These are phyloP conservation scores for Eutrema salsugineum DNA, from an alignment of 441 rosid species.

Conservation along the genomic window DNA sequence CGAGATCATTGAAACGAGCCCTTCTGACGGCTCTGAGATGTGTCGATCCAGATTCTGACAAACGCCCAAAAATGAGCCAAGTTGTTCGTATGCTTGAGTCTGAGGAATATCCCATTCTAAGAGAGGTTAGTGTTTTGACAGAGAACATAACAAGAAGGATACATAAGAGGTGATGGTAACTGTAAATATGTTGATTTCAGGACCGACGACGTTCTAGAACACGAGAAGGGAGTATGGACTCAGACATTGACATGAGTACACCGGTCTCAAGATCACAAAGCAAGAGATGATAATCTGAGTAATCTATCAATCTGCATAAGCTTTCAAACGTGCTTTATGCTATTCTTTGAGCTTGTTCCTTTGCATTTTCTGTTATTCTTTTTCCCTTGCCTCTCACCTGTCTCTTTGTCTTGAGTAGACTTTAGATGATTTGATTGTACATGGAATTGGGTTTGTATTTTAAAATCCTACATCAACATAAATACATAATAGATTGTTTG, in stretches of 20 bases:
- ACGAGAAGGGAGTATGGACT: conserved; percentile 63
- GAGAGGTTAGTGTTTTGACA: conserved; percentile 55
- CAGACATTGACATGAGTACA: conserved; percentile 70
- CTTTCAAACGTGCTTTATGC: background rate
- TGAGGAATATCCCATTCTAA: conserved; percentile 79
- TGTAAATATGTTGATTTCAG: conserved; percentile 35
- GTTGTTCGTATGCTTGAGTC: conserved; percentile 92
- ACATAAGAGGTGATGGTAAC: background rate
- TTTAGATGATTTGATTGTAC: background rate
- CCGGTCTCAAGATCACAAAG: conserved; percentile 57
- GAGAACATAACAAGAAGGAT: background rate
- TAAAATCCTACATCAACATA: background rate
- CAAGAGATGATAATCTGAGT: conserved; percentile 17
- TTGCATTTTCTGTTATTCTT: background rate
- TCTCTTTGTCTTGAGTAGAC: background rate
- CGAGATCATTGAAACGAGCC: conserved; percentile 70
- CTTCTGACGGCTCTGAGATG: conserved; percentile 85
- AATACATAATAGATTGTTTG: background rate
- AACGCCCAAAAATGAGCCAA: conserved; percentile 88
- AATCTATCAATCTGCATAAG: background rate
- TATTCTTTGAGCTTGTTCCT: background rate
- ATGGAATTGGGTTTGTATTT: conserved; percentile 6
- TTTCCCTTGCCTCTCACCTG: too few species aligned
- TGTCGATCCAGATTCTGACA: conserved; percentile 80
- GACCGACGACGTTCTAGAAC: conserved; percentile 69